A percentile compares a stretch with the other conserved stretches of the same genome.
Conservation (phyloP, 2,329 filamentous ascomycete genomes). For the Alternaria rosae region DNA sequence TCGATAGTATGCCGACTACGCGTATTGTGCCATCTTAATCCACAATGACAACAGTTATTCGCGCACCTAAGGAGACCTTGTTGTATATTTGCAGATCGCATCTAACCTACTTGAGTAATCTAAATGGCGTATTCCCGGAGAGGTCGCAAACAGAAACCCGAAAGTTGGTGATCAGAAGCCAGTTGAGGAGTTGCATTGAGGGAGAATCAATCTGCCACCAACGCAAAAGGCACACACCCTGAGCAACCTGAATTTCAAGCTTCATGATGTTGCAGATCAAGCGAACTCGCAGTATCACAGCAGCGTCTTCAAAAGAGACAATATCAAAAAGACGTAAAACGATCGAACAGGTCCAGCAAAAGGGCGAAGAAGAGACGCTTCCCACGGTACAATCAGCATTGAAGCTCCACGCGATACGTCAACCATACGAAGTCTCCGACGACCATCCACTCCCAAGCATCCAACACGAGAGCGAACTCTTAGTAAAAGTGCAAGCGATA, state of each 20-base stretch:
- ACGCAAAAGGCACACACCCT: neutral
- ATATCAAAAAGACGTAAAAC: neutral
- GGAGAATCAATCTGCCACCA: neutral
- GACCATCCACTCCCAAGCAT: constrained; percentile 58
- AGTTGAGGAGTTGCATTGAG: neutral
- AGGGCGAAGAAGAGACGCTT: neutral
- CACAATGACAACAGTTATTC: constrained; percentile 30
- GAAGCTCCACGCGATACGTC: constrained; percentile 58
- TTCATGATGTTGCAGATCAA: neutral
- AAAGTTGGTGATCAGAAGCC: neutral
- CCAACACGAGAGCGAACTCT: constrained; percentile 60
- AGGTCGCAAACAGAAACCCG: neutral
- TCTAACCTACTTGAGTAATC: neutral
- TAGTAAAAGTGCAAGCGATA: constrained; percentile 70
- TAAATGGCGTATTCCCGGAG: neutral
- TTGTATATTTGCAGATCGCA: neutral
- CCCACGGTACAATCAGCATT: constrained; percentile 56
- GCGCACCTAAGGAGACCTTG: constrained; percentile 8
- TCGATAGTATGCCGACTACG: neutral
- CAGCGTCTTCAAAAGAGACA: neutral
- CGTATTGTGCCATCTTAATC: constrained; percentile 28
- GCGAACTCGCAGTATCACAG: neutral
- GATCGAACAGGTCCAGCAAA: constrained; percentile 18
- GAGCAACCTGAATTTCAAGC: neutral
- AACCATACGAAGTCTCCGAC: constrained; percentile 58